Conservation (phyloP, 768 basidiomycete species). For the Lactarius quietus region DNA sequence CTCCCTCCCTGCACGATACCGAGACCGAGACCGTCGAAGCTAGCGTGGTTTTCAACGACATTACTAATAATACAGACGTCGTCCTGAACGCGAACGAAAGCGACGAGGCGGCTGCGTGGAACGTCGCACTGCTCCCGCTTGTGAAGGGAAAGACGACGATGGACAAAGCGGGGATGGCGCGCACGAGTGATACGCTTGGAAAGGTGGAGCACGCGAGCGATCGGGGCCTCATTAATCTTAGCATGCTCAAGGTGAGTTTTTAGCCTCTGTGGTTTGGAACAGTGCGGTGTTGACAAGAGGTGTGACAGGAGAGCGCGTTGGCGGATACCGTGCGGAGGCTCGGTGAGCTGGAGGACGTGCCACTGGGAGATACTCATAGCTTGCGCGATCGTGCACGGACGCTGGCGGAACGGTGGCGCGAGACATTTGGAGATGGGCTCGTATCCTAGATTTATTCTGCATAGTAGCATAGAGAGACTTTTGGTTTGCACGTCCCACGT, state of each 20-base stretch:
- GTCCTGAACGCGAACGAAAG: neutral
- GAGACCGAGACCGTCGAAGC: too few species aligned
- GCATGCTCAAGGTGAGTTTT: constrained; percentile 16
- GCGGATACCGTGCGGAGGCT: constrained; percentile 20
- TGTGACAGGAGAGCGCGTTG: constrained; percentile 16
- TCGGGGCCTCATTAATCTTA: neutral
- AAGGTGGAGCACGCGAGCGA: constrained; percentile 5
- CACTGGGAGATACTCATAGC: constrained; percentile 3
- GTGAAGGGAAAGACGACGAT: constrained; percentile 14
- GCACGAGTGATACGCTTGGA: neutral
- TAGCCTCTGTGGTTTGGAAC: neutral
- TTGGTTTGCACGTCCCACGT: neutral
- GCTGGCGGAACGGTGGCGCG: constrained; percentile 9
- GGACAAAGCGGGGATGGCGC: constrained; percentile 7
- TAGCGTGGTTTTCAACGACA: neutral
- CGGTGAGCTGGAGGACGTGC: constrained; percentile 10
- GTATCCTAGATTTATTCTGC: constrained; percentile 8
- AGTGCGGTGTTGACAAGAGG: neutral
- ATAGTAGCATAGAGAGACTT: neutral
- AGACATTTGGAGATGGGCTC: constrained; percentile 15
- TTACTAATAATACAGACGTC: neutral
- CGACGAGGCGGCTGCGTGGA: constrained; percentile 12
- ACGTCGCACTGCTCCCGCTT: constrained; percentile 14
- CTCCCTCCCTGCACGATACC: neutral
- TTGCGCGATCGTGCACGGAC: constrained; percentile 19